Percentiles rank a stretch among this genome's conserved stretches.
Evolutionary conservation across 371 early-diverging fungal species (phyloP).

Genomic region (Lichtheimia hyalospora): DNA sequence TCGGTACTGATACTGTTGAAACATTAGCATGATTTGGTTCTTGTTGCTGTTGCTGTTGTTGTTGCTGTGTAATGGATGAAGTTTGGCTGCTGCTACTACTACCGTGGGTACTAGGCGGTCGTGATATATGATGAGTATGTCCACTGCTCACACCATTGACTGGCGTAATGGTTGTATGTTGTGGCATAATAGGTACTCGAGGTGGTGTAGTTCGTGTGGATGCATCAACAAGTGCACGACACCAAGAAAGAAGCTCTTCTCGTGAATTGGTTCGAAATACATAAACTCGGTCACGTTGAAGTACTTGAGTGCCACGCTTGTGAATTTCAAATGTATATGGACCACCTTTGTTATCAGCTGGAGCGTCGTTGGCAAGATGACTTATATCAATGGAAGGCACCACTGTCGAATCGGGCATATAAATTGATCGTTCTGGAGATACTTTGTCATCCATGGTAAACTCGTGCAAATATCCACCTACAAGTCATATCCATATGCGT

Average conservation of each 20-base stretch:
- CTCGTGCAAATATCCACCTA: conserved; percentile 47
- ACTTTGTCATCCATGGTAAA: conserved; percentile 37
- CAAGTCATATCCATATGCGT: no score
- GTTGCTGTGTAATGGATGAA: no score
- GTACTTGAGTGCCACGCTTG: conserved; percentile 12
- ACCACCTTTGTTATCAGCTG: neutral
- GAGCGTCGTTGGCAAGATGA: conserved; percentile 10
- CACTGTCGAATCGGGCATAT: conserved; percentile 30
- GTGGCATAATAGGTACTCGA: neutral
- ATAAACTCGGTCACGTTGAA: conserved; percentile 16
- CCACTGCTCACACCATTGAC: neutral
- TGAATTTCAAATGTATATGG: conserved; percentile 18
- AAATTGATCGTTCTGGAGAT: conserved; percentile 38
- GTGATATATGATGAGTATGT: neutral
- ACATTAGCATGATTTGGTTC: neutral
- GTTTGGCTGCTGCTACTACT: no score
- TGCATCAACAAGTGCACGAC: conserved; percentile 13
- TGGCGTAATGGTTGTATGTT: neutral
- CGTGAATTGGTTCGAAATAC: conserved; percentile 13
- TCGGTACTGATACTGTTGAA: conserved; percentile 6
- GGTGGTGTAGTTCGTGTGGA: conserved; percentile 7
- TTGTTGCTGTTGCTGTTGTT: neutral
- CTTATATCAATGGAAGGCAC: conserved; percentile 26
- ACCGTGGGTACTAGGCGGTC: no score
- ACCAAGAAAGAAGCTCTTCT: conserved; percentile 18